Evolutionary conservation across 1,284 basidiomycete genomes (phyloP), one percentile per base, ranked within the genome.

Genomic region (Leccinum huronense): DNA sequence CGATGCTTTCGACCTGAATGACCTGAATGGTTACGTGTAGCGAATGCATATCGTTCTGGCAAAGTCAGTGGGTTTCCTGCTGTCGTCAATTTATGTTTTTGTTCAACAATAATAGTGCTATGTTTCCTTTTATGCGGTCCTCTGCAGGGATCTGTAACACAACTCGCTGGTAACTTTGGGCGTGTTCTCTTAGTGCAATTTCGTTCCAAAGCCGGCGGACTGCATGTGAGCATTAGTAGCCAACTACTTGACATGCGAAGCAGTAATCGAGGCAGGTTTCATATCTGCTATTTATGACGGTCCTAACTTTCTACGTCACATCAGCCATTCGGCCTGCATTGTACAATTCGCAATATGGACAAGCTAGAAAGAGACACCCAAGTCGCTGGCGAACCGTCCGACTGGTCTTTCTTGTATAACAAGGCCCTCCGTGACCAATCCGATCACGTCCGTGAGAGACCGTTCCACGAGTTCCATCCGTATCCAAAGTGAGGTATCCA

Each of bases 281-380:
- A 73, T 73, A 73, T 75, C 36, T 73, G 66, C 57, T 67, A 66
- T 67, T 69, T 70, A 71, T 74, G 69, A 70, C 42, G 54, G 9
- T 67, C 63, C 67, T 75, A 27, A 72, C 56, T 60, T 54, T 73
- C 75, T 73, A 73, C 74, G 72, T 73, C 72, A 71, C 54, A 30
- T 23, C 57, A 73, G 72, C 36, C 14, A 54, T 76, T 55, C 72
- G 64, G 36, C 74, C 75, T 73, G 23, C 23, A 23, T 23, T 23
- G 23, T 23, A 23, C 23, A 23, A 23, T 23, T 23, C 23, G 23
- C 23, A 23, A 23, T 23, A 23, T 23, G 23, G 23, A 23, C 23
- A 23, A 23, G 23, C 23, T 23, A 23, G 23, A 23, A 23, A 23
- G 23, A 23, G 23, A 23, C 23, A 23, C 23, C 23, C 23, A 23